Evolutionary conservation across 2,329 filamentous ascomycete species (phyloP).

Genomic region (Paraphoma chrysanthemicola): DNA sequence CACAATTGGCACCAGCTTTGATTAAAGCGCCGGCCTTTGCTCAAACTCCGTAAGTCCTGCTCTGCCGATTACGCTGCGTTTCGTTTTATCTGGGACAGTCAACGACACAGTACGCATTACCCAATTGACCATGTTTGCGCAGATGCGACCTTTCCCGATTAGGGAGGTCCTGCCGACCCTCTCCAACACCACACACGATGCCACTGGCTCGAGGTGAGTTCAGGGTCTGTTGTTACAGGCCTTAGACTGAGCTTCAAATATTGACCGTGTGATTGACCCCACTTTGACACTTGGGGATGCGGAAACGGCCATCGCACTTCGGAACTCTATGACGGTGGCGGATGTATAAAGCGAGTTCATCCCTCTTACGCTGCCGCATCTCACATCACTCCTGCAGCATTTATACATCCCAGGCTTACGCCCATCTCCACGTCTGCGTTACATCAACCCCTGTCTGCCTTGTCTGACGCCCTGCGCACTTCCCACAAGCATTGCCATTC

Average conservation of each 20-base stretch:
- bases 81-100: background rate
- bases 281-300: background rate
- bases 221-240: background rate
- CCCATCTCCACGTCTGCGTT: background rate
- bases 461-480: background rate
- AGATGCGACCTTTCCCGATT: background rate
- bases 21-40: background rate
- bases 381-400: background rate
- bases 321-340: no score
- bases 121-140: background rate
- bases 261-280: background rate
- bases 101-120: background rate
- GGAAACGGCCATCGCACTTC: conserved; percentile 3
- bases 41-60: background rate
- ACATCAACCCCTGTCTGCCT: background rate
- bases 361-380: background rate
- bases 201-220: background rate
- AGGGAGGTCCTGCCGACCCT: conserved; percentile 1
- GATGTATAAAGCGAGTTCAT: background rate
- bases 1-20: background rate
- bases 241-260: background rate
- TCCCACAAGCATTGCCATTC: background rate
- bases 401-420: background rate
- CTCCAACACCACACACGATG: background rate
- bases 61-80: background rate